A percentile compares a stretch with the other conserved stretches of the same genome.
Evolutionary conservation across 495 filamentous ascomycete species (phyloP).

Genomic region (Penicillium tannophilum): DNA sequence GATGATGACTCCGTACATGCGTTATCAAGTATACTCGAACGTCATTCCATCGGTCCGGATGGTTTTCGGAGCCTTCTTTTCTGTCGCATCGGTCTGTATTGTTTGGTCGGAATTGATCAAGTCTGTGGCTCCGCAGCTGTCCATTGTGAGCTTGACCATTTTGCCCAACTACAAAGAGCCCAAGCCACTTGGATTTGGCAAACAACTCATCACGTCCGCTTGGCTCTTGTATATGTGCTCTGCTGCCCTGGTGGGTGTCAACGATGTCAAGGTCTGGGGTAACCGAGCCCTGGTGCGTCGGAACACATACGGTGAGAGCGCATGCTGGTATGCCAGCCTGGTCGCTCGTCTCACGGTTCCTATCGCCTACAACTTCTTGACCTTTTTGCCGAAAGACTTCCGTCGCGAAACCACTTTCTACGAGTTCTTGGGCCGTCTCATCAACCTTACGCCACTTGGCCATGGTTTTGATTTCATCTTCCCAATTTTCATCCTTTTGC

Average conservation of each 20-base stretch:
- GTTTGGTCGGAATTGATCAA: constrained; percentile 93
- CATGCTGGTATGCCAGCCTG: constrained; percentile 91
- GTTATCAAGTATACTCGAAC: constrained; percentile 74
- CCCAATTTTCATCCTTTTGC: constrained; percentile 81
- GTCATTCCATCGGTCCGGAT: constrained; percentile 66
- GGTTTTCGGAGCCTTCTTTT: constrained; percentile 62
- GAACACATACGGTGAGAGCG: constrained; percentile 87
- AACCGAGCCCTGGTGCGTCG: constrained; percentile 86
- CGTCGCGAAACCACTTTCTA: constrained; percentile 79
- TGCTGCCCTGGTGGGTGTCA: constrained; percentile 80
- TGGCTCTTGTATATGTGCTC: constrained; percentile 96
- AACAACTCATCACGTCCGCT: constrained; percentile 77
- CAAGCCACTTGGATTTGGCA: constrained; percentile 77
- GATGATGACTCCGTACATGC: constrained; percentile 81
- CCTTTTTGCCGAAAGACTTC: constrained; percentile 70
- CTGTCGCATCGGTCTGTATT: constrained; percentile 75
- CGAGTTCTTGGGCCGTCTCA: constrained; percentile 77
- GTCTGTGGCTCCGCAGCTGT: constrained; percentile 69
- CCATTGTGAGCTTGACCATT: constrained; percentile 81
- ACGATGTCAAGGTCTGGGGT: constrained; percentile 91
- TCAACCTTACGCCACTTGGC: constrained; percentile 83
- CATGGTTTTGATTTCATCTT: constrained; percentile 86
- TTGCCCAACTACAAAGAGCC: constrained; percentile 71
- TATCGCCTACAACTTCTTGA: constrained; percentile 92
- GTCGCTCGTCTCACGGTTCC: constrained; percentile 90